Evolutionary conservation across 805 yeast genomes (phyloP).

Genomic region (Pichia heedii): DNA sequence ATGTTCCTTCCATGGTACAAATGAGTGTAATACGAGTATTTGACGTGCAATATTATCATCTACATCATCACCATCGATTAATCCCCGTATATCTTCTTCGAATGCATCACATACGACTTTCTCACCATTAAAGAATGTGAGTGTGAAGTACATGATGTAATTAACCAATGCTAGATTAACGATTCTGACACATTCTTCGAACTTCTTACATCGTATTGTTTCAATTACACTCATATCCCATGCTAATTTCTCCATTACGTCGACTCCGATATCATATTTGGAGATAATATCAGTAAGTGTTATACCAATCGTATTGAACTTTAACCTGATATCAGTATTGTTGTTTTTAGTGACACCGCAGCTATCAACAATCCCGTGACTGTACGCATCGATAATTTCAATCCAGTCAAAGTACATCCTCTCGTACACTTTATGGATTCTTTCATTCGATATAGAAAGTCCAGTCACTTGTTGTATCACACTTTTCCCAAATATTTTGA

Average conservation of each 20-base stretch:
- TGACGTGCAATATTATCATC: slow-evolving; percentile 20
- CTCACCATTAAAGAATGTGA: slow-evolving; percentile 86
- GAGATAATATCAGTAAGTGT: background rate
- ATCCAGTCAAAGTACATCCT: slow-evolving; percentile 54
- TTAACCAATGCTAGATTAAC: slow-evolving; percentile 69
- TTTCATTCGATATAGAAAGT: background rate
- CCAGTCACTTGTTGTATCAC: background rate
- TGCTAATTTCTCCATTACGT: background rate
- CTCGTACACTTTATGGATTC: background rate
- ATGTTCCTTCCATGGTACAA: slow-evolving; percentile 80
- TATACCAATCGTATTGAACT: background rate
- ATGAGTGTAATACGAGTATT: slow-evolving; percentile 59
- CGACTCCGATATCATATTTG: background rate
- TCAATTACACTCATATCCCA: too few relatives aligned
- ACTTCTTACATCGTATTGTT: background rate
- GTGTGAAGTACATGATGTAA: slow-evolving; percentile 59
- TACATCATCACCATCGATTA: slow-evolving; percentile 14
- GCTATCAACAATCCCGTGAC: slow-evolving; percentile 30
- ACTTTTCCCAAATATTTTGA: background rate
- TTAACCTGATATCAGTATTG: background rate
- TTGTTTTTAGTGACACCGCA: background rate
- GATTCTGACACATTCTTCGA: background rate
- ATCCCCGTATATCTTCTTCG: background rate
- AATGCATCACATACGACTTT: slow-evolving; percentile 60
- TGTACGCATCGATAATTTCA: slow-evolving; percentile 84